A percentile compares a stretch with the other conserved stretches of the same genome.
These are phyloP conservation scores for Talaromyces trachyspermus DNA, from an alignment of 495 filamentous ascomycete species.

Conservation along the genomic window DNA sequence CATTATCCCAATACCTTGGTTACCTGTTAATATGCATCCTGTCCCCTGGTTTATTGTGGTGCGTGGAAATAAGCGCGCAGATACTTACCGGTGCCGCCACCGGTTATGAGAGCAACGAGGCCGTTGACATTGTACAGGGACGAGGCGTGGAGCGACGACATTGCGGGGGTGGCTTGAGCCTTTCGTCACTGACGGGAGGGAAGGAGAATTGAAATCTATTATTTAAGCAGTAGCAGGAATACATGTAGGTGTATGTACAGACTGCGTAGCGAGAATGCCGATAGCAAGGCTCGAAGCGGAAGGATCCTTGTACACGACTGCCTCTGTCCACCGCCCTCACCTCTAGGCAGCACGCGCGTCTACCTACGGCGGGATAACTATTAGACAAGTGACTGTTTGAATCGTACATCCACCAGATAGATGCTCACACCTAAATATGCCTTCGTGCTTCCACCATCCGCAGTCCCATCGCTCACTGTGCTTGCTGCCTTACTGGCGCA, in stretches of 20 bases:
- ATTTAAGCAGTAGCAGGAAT: background rate
- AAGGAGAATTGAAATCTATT: background rate
- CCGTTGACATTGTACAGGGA: slow-evolving; percentile 50
- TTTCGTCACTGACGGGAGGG: background rate
- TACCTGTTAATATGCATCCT: slow-evolving; percentile 1
- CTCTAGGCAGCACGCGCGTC: too few species aligned
- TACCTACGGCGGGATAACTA: too few species aligned
- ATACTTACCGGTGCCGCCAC: slow-evolving; percentile 47
- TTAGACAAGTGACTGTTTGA: too few species aligned
- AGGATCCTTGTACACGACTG: background rate
- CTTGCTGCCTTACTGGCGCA: too few species aligned
- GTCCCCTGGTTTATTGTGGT: background rate
- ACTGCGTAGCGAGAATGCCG: background rate
- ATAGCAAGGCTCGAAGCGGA: background rate
- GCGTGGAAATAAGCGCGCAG: background rate
- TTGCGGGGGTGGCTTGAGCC: background rate
- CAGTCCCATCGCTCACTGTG: too few species aligned
- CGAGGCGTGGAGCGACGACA: background rate
- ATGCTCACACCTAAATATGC: too few species aligned
- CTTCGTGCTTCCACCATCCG: too few species aligned
- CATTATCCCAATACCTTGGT: slow-evolving; percentile 53
- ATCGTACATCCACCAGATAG: too few species aligned
- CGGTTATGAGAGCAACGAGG: slow-evolving; percentile 55
- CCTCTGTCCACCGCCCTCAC: too few species aligned
- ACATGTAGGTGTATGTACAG: background rate